Evolutionary conservation across 2,329 filamentous ascomycete species (phyloP), one percentile per base, ranked within the genome.

Genomic region (Venturia aucupariae): DNA sequence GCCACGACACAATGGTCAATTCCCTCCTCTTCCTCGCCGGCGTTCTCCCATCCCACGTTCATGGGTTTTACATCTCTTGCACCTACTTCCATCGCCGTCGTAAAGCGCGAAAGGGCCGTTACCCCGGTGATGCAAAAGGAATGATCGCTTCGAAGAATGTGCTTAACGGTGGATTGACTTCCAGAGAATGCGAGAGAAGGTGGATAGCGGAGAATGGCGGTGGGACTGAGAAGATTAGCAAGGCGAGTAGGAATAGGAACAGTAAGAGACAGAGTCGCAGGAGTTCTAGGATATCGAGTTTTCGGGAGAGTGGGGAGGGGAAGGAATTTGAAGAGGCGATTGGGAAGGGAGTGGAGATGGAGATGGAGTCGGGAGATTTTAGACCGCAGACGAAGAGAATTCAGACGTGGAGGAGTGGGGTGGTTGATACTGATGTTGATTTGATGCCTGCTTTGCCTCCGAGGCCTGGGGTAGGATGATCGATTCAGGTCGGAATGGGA

Each of bases 311-410:
- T 59, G 30, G 35, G 30, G 30, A n/a, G 55, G 30, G 17, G 17
- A 59, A 59, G 17, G 35, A 11, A 27, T 5, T 27, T 22, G 10
- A 27, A 5, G 24, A 22, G 6, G 22, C 24, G 48, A 22, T 30
- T 35, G 27, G 19, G 30, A 35, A 35, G 17, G 7, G 19, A 30
- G 15, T 57, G 15, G 51, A 44, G n/a, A 44, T 60, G 15, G 51
- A 44, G n/a, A 44, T 60, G 59, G 59, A 41, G 30, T 13, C 15
- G 35, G 27, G 35, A 6, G 22, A 27, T 15, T 68, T 68, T 3
- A 70, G 44, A 63, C 66, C 42, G 65, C 69, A 57, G 67, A 69
- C 27, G 65, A 65, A 11, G 66, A 68, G 46, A 5, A 44, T 60
- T 60, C 59, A 60, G 35, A 60, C 59, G 10, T 60, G 59, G 59